Percentiles rank a stretch among this genome's conserved stretches.
phyloP scores from a whole-genome alignment of 148 eudicot genomes.

The Simmondsia chinensis region DNA sequence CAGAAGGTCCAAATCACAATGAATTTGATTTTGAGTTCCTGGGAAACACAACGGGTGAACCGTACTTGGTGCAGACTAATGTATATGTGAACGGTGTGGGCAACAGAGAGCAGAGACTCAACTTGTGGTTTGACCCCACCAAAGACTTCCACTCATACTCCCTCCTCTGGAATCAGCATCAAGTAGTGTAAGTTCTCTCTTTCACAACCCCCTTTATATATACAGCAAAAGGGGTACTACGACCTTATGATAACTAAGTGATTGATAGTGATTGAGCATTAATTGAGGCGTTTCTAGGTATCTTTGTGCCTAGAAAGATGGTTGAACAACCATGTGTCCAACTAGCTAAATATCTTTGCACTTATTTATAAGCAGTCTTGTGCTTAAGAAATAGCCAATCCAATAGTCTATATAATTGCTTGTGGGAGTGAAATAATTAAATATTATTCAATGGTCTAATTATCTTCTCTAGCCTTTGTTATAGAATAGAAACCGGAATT shows the following conservation, averaged over 20 bases:
- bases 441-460: no score
- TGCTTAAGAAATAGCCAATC: no score
- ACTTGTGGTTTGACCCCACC: slow-evolving; percentile 85
- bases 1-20: slow-evolving; percentile 70
- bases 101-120: slow-evolving; percentile 75
- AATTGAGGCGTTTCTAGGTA: no score
- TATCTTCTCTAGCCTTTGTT: no score
- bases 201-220: neutral
- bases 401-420: no score
- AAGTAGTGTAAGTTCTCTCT: slow-evolving; percentile 59
- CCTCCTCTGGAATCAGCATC: slow-evolving; percentile 62
- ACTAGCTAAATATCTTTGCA: no score
- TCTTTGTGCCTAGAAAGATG: no score
- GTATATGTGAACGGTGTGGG: slow-evolving; percentile 79
- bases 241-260: neutral
- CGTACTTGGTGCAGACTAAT: slow-evolving; percentile 79
- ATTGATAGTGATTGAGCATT: neutral
- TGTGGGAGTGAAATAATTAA: no score
- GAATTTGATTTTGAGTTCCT: slow-evolving; percentile 93
- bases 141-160: slow-evolving; percentile 68
- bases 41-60: slow-evolving; percentile 81
- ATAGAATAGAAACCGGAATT: no score
- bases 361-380: no score
- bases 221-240: neutral
- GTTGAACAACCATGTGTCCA: no score